Evolutionary conservation across 2,329 filamentous ascomycete species (phyloP).

Genomic region (Aureobasidium melanogenum): DNA sequence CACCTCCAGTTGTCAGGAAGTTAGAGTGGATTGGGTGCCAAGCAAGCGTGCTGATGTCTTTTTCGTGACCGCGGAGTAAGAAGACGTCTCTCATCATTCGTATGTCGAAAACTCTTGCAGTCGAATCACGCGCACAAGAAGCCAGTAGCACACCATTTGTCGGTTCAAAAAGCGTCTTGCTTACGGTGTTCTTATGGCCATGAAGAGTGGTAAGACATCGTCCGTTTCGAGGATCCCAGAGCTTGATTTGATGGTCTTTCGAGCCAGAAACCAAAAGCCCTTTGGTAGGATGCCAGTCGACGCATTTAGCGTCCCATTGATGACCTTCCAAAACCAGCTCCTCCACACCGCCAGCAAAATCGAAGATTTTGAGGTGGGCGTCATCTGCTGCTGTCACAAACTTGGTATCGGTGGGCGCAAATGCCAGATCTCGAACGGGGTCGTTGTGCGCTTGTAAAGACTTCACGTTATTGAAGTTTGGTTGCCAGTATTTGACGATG

Average conservation of each 20-base stretch:
- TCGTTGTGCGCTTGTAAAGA: conserved; percentile 86
- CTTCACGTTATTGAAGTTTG: conserved; percentile 98
- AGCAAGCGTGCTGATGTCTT: conserved; percentile 82
- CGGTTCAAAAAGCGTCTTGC: conserved; percentile 82
- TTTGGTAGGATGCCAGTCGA: conserved; percentile 96
- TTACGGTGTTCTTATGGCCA: conserved; percentile 95
- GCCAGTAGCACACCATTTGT: conserved; percentile 77
- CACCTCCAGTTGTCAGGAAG: conserved; percentile 80
- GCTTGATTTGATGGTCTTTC: conserved; percentile 93
- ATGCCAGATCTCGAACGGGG: conserved; percentile 82
- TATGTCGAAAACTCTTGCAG: conserved; percentile 85
- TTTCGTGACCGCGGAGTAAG: conserved; percentile 87
- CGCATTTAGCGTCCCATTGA: conserved; percentile 94
- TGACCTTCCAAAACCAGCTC: conserved; percentile 85
- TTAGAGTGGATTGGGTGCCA: conserved; percentile 93
- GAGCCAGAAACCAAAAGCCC: conserved; percentile 90
- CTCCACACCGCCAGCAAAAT: conserved; percentile 79
- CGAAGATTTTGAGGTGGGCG: conserved; percentile 86
- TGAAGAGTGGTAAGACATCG: conserved; percentile 88
- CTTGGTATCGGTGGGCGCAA: conserved; percentile 88
- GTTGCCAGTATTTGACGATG: conserved; percentile 96
- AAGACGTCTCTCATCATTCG: conserved; percentile 98
- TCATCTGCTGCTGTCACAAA: conserved; percentile 96
- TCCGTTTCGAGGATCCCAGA: conserved; percentile 93
- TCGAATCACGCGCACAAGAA: conserved; percentile 87